These are phyloP conservation scores for Gremmenia infestans DNA, from an alignment of 2,329 filamentous ascomycete species.

Conservation along the genomic window DNA sequence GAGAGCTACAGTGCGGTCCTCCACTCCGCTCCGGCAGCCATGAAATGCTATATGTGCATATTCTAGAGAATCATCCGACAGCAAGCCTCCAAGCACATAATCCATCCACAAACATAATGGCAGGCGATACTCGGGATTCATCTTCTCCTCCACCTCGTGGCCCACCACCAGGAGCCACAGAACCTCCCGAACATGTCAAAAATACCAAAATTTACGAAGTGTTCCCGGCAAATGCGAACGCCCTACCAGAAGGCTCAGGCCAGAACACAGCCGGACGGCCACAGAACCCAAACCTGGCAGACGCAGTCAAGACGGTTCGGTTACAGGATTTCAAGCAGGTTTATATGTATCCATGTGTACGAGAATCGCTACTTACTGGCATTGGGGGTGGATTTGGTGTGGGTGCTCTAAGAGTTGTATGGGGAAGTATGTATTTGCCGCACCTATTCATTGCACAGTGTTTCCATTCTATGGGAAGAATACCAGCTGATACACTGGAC, in stretches of 20 bases:
- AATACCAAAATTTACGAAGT: constrained; percentile 36
- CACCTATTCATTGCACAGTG: background rate
- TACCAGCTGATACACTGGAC: background rate
- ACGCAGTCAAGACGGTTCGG: constrained; percentile 64
- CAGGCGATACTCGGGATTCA: constrained; percentile 33
- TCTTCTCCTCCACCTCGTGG: constrained; percentile 22
- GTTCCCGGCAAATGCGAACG: constrained; percentile 32
- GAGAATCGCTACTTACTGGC: constrained; percentile 76
- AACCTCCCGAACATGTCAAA: constrained; percentile 32
- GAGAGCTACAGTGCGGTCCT: background rate
- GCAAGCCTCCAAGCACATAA: background rate
- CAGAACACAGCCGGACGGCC: constrained; percentile 29
- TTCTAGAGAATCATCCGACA: background rate
- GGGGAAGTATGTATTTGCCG: constrained; percentile 56
- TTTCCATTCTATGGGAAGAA: too few species aligned
- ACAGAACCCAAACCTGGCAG: constrained; percentile 41
- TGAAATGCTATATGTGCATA: constrained; percentile 6
- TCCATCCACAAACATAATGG: constrained; percentile 23
- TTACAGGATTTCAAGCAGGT: constrained; percentile 65
- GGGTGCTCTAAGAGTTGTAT: constrained; percentile 67
- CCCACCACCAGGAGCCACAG: constrained; percentile 34
- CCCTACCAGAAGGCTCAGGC: constrained; percentile 29
- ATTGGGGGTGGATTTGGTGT: constrained; percentile 74
- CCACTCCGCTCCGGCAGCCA: background rate
- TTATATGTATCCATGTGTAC: constrained; percentile 76